A percentile compares a stretch with the other conserved stretches of the same genome.
Conservation (phyloP, 805 yeast genomes). For the Wickerhamomyces bovis region DNA sequence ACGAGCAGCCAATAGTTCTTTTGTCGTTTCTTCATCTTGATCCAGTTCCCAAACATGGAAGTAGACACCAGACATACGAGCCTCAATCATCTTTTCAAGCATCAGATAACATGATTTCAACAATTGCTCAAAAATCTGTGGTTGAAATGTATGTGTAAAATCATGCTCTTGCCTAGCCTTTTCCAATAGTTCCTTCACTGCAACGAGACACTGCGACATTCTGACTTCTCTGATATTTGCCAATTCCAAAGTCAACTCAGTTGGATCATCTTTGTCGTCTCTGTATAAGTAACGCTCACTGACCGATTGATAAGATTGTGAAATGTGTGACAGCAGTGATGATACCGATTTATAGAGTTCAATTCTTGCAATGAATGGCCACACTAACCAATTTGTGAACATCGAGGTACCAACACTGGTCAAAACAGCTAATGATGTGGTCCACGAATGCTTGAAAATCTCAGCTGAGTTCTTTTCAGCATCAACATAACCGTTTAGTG, state of each 20-base stretch:
- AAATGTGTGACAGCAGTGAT: slow-evolving; percentile 34
- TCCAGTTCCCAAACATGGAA: slow-evolving; percentile 43
- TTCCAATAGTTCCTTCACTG: slow-evolving; percentile 31
- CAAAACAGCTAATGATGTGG: slow-evolving; percentile 31
- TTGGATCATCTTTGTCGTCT: slow-evolving; percentile 41
- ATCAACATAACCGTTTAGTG: slow-evolving; percentile 24
- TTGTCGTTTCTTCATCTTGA: slow-evolving; percentile 29
- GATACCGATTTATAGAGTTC: slow-evolving; percentile 36
- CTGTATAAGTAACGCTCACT: slow-evolving; percentile 44
- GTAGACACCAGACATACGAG: slow-evolving; percentile 41
- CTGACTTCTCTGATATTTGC: slow-evolving; percentile 44
- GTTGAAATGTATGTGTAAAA: slow-evolving; percentile 30
- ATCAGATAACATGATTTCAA: slow-evolving; percentile 33
- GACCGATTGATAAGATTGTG: slow-evolving; percentile 41
- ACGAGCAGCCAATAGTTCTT: slow-evolving; percentile 35
- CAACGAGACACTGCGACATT: slow-evolving; percentile 37
- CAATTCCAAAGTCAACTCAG: slow-evolving; percentile 35
- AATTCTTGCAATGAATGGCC: slow-evolving; percentile 42
- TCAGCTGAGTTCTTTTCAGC: slow-evolving; percentile 14
- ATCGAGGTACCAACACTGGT: slow-evolving; percentile 34
- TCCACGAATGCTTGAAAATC: slow-evolving; percentile 36
- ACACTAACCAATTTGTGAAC: slow-evolving; percentile 37
- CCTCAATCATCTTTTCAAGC: slow-evolving; percentile 39
- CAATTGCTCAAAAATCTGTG: slow-evolving; percentile 27
- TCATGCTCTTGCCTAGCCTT: slow-evolving; percentile 33